Conservation (phyloP, 768 basidiomycete genomes). For the Lactifluus echinatus region DNA sequence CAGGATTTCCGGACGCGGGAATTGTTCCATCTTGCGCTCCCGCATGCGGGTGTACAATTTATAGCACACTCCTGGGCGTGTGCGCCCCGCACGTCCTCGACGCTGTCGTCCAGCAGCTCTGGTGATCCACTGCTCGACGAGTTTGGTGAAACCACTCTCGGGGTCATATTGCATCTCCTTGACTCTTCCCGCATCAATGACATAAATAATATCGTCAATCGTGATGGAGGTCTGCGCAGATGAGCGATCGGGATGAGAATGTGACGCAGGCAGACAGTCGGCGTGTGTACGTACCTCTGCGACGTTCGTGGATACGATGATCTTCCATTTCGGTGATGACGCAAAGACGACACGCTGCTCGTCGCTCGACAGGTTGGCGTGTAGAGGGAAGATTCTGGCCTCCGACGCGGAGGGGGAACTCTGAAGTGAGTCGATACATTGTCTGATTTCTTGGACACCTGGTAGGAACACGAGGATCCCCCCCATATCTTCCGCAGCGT, state of each 20-base stretch:
- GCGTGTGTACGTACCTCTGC: conserved; percentile 52
- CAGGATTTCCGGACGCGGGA: conserved; percentile 81
- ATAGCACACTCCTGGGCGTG: conserved; percentile 73
- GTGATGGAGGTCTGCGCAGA: conserved; percentile 70
- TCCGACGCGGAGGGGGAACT: conserved; percentile 28
- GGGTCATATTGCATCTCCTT: conserved; percentile 75
- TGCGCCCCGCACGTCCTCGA: conserved; percentile 85
- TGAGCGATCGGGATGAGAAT: not conserved
- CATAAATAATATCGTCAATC: conserved; percentile 81
- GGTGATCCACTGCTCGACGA: conserved; percentile 75
- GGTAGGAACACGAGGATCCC: conserved; percentile 84
- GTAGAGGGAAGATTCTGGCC: conserved; percentile 64
- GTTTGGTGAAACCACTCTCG: conserved; percentile 58
- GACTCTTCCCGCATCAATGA: conserved; percentile 77
- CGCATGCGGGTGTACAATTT: conserved; percentile 77
- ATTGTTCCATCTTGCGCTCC: conserved; percentile 58
- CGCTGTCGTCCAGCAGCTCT: conserved; percentile 77
- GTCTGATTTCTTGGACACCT: conserved; percentile 83
- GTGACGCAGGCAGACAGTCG: not conserved
- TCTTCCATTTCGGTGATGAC: conserved; percentile 58
- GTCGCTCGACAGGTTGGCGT: conserved; percentile 78
- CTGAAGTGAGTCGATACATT: conserved; percentile 58
- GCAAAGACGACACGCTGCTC: conserved; percentile 79
- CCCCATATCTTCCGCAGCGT: conserved; percentile 38
- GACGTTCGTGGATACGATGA: conserved; percentile 86